Base-by-base conservation (phyloP, 2,329 filamentous ascomycete genomes). In the Hymenoscyphus scutula region DNA sequence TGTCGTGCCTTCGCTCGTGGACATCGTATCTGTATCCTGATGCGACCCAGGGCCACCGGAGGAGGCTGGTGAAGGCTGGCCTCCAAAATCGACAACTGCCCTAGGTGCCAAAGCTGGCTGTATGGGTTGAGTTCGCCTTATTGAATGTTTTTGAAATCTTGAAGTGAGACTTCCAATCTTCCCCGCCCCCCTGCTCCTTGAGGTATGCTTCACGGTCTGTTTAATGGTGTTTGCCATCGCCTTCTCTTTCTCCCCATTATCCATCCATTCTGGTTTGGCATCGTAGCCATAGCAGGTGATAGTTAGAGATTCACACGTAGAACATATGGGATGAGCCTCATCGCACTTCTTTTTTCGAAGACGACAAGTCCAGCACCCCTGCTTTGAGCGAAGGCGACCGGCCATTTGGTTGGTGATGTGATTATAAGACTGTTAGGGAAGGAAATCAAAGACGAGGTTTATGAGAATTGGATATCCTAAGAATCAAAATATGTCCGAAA, bases 291-390 rank as follows among this genome's bases (percentile, higher is more conserved):
- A 74, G 69, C 85, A 88, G 17, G 79, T 79, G 62, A 87, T 86
- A 56, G 82, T 77, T n/a, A 88, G 79, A 1, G 75, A 71, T 61
- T 84, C 84, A 81, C 85, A 88, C 64, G 84, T 84, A 10, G 82
- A 81, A 79, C 85, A 88, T 70, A 79, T 76, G 62, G 83, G 83
- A 62, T 79, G 78, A 67, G 81, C 82, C 75, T 88, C 85, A 71
- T 88, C 85, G 76, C 85, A 88, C 80, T 88, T 88, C 78, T 88
- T 88, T 65, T 84, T 80, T 70, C 85, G 78, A 67, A 88, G 75
- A 72, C 85, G 80, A 79, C 85, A 88, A 57, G 85, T 88, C 74
- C 87, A 88, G 82, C 85, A 89, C 65, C 83, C 86, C 60, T 62
- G 57, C 56, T 71, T 72, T 57, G 64, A 69, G 32, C 69, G 67